phyloP scores from a whole-genome alignment of 129 eudicot species.

The Scalesia atractyloides region DNA sequence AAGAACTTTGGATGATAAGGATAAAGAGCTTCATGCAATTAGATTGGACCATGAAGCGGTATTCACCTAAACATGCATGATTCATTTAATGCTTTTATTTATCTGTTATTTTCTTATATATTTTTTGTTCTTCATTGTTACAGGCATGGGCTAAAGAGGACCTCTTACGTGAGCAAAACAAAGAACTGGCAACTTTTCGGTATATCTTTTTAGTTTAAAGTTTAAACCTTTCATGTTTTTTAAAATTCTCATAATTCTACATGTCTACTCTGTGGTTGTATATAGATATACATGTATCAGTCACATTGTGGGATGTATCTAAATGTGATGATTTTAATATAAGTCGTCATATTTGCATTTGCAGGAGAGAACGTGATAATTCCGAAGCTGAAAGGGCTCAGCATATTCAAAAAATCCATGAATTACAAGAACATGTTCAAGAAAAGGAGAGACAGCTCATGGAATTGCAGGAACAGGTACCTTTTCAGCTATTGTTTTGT shows the following conservation, averaged over 20 bases:
- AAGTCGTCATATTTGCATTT: neutral
- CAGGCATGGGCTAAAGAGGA: constrained; percentile 96
- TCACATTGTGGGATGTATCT: neutral
- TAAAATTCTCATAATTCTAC: neutral
- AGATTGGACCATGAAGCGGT: constrained; percentile 78
- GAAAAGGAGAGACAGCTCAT: constrained; percentile 67
- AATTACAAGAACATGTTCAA: constrained; percentile 78
- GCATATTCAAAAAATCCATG: constrained; percentile 70
- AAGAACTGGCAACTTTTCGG: constrained; percentile 73
- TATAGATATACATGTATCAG: neutral
- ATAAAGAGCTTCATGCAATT: constrained; percentile 71
- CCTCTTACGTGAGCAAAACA: constrained; percentile 72
- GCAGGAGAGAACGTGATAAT: constrained; percentile 84
- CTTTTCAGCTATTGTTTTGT: constrained; percentile 12
- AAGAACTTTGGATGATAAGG: constrained; percentile 69
- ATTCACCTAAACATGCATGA: neutral
- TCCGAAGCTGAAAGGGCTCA: constrained; percentile 80
- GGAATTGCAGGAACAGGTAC: constrained; percentile 92
- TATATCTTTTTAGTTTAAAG: constrained; percentile 1
- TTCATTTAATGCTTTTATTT: neutral
- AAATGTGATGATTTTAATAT: neutral
- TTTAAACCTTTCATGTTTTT: neutral
- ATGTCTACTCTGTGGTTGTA: neutral
- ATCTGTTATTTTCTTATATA: neutral
- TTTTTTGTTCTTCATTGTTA: constrained; percentile 4